Conservation (phyloP, 345 rosid genomes). For the Camelina laxa region DNA sequence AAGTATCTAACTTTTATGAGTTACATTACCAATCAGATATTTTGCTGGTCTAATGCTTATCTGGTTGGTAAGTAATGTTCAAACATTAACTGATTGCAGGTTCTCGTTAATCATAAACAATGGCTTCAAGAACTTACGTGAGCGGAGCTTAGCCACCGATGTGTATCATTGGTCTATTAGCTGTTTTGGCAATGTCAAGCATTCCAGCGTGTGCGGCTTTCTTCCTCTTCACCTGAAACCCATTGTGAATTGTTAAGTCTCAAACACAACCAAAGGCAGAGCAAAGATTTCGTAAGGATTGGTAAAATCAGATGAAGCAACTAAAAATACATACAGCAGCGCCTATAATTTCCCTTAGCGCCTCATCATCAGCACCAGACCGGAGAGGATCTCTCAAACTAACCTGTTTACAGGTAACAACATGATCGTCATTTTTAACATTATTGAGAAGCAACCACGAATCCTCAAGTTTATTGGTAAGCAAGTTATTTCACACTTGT, state of each 20-base stretch:
- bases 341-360: conserved; percentile 79
- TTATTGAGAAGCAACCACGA: conserved; percentile 18
- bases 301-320: conserved; percentile 15
- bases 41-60: conserved; percentile 7
- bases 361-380: conserved; percentile 66
- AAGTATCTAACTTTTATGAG: not conserved
- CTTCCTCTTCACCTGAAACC: conserved; percentile 72
- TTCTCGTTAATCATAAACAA: conserved; percentile 9
- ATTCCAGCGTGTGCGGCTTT: conserved; percentile 85
- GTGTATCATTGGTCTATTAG: conserved; percentile 86
- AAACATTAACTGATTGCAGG: conserved; percentile 1
- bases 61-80: not conserved
- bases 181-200: conserved; percentile 84
- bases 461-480: not conserved
- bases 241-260: conserved; percentile 6
- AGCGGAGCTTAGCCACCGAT: conserved; percentile 64
- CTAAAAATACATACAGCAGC: conserved; percentile 69
- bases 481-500: not conserved
- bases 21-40: conserved; percentile 3
- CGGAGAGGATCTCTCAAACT: conserved; percentile 95
- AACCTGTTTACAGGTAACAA: conserved; percentile 57
- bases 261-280: conserved; percentile 16
- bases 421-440: not conserved
- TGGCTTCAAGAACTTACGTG: conserved; percentile 16
- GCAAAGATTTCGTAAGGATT: not conserved